These are phyloP conservation scores for Phytophthora pseudosyringae DNA, from an alignment of 352 stramenopile species.

Conservation along the genomic window DNA sequence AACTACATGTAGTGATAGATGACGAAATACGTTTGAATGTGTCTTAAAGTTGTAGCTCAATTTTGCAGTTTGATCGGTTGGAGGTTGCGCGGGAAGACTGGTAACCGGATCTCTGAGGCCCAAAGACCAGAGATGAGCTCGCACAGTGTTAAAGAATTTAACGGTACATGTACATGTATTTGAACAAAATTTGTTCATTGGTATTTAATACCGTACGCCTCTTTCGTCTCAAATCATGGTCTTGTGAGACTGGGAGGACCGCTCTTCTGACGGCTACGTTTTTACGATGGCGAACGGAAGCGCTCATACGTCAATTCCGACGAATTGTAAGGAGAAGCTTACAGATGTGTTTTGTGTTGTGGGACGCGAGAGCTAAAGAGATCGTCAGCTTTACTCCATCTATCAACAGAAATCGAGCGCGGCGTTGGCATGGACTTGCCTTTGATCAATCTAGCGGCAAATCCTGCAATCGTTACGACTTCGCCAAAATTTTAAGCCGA, in stretches of 20 bases:
- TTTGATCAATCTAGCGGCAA: neutral
- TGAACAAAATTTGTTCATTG: no score
- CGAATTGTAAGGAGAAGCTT: slow-evolving; percentile 1
- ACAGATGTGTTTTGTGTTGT: slow-evolving; percentile 1
- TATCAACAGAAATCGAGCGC: no score
- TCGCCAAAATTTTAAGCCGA: neutral
- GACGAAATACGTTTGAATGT: neutral
- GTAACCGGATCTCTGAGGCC: neutral
- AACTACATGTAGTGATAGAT: slow-evolving; percentile 2
- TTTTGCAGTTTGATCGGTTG: neutral
- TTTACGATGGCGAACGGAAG: neutral
- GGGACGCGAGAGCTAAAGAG: no score
- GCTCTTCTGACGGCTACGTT: neutral
- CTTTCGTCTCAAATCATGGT: neutral
- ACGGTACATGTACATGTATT: no score
- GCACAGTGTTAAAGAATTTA: neutral
- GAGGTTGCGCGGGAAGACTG: neutral
- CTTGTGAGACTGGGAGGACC: neutral
- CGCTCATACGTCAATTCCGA: neutral
- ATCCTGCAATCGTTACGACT: neutral
- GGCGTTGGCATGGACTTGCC: no score
- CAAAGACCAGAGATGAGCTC: neutral
- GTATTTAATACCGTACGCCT: neutral
- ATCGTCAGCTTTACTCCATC: no score
- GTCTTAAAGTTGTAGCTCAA: slow-evolving; percentile 5